Evolutionary conservation across 2,329 filamentous ascomycete species (phyloP).

Genomic region (Colletotrichum sp.): DNA sequence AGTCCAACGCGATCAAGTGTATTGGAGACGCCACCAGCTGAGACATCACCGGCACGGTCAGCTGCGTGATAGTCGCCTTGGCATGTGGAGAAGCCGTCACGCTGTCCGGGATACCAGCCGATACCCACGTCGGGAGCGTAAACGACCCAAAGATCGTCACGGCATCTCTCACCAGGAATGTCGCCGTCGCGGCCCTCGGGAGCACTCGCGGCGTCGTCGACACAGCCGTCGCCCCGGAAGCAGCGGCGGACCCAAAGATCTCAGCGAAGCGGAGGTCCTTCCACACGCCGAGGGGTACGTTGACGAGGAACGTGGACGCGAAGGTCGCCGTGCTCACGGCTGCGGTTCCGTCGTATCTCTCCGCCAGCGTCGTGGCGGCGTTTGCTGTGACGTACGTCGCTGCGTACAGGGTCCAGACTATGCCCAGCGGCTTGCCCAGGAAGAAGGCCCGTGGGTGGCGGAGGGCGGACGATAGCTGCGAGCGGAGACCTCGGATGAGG

Average conservation of each 20-base stretch:
- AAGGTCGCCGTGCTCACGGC: conserved; percentile 26
- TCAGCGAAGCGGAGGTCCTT: conserved; percentile 35
- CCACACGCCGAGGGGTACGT: conserved; percentile 34
- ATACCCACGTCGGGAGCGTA: conserved; percentile 29
- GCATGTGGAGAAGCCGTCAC: conserved; percentile 26
- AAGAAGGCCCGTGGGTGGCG: conserved; percentile 27
- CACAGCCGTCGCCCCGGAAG: not conserved
- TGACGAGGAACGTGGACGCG: conserved; percentile 31
- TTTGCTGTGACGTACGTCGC: conserved; percentile 33
- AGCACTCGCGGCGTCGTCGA: conserved; percentile 18
- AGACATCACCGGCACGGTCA: conserved; percentile 33
- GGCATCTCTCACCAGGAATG: conserved; percentile 32
- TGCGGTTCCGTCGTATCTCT: conserved; percentile 24
- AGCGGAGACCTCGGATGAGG: conserved; percentile 14
- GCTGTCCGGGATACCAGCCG: conserved; percentile 28
- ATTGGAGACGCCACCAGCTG: conserved; percentile 34
- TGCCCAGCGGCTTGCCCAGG: conserved; percentile 26
- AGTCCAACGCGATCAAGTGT: conserved; percentile 27
- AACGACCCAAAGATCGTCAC: conserved; percentile 37
- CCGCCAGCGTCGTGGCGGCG: conserved; percentile 28
- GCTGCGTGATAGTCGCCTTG: conserved; percentile 30
- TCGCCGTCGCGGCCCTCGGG: conserved; percentile 26
- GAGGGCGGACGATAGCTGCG: conserved; percentile 9
- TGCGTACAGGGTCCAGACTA: conserved; percentile 33
- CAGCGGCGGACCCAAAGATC: conserved; percentile 26